Conservation (phyloP, 306 rosid species). For the Prunus mira region DNA sequence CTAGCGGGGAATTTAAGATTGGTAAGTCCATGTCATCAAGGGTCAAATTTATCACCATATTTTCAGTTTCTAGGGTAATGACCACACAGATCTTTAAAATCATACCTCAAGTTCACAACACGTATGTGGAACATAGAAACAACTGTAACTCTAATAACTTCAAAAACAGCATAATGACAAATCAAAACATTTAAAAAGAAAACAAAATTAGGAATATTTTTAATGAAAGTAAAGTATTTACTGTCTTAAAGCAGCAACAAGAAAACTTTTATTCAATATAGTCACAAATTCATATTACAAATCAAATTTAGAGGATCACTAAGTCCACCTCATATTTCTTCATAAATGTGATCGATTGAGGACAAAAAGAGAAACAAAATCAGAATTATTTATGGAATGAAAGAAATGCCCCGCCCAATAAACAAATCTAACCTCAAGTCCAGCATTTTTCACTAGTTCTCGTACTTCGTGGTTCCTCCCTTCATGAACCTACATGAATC, state of each 20-base stretch:
- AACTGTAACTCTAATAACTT: too few relatives aligned
- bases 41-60: neutral
- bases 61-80: neutral
- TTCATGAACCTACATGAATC: conserved; percentile 73
- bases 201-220: too few relatives aligned
- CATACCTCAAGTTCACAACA: too few relatives aligned
- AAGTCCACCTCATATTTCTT: neutral
- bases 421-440: conserved; percentile 67
- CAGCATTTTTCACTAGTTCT: conserved; percentile 84
- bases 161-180: too few relatives aligned
- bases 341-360: neutral
- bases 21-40: neutral
- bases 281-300: too few relatives aligned
- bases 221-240: too few relatives aligned
- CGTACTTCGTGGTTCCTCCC: conserved; percentile 99
- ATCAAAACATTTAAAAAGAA: too few relatives aligned
- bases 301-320: too few relatives aligned
- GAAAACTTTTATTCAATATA: too few relatives aligned
- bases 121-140: too few relatives aligned
- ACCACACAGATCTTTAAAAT: neutral
- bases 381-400: neutral
- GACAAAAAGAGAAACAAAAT: neutral
- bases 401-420: neutral
- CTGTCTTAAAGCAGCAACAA: too few relatives aligned
- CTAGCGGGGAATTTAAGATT: neutral